Conservation (phyloP, 176 grass and related monocot species). For the Avena eriantha region DNA sequence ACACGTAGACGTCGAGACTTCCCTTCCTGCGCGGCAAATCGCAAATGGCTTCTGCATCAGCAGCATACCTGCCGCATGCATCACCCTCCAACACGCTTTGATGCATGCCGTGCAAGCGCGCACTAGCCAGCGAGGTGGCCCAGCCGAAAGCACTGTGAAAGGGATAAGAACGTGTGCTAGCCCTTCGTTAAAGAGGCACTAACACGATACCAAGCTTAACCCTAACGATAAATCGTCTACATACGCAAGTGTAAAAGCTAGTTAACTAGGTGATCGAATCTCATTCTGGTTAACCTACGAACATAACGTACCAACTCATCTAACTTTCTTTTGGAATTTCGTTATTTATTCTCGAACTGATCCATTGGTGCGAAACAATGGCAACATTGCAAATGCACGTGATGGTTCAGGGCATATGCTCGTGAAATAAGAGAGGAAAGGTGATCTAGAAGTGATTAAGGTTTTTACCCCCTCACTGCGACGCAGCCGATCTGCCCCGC, state of each 20-base stretch:
- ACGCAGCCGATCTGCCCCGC: too few relatives aligned
- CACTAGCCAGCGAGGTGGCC: constrained; percentile 3
- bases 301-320: neutral
- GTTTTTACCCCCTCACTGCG: too few relatives aligned
- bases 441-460: too few relatives aligned
- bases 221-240: neutral
- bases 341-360: too few relatives aligned
- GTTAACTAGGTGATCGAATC: neutral
- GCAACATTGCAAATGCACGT: too few relatives aligned
- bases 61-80: too few relatives aligned
- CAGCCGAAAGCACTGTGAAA: neutral
- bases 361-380: too few relatives aligned
- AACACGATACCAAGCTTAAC: constrained; percentile 30
- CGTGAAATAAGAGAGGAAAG: too few relatives aligned
- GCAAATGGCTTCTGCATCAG: constrained; percentile 50
- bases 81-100: neutral
- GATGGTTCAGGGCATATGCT: too few relatives aligned
- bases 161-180: constrained; percentile 31
- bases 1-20: neutral
- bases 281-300: neutral
- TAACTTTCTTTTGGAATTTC: too few relatives aligned
- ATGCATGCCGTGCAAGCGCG: constrained; percentile 31
- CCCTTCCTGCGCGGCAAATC: neutral
- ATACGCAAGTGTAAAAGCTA: constrained; percentile 3
- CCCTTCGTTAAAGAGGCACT: constrained; percentile 32